phyloP scores from a whole-genome alignment of 192 early-diverging fungal species.

The Backusella psychrophila region DNA sequence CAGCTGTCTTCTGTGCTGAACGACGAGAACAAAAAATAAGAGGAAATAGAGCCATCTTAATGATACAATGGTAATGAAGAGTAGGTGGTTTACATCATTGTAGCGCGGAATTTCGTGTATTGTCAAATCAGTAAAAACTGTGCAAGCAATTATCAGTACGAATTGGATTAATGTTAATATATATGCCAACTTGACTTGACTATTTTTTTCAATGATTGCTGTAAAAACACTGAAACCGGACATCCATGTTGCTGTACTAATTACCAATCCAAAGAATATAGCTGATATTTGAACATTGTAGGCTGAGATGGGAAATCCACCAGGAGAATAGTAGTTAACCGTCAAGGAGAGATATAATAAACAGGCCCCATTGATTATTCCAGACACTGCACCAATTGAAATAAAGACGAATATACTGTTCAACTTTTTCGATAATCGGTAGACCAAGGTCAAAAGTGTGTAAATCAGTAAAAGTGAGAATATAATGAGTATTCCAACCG shows the following conservation, averaged over 20 bases:
- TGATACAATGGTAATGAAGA: no score
- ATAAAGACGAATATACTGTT: neutral
- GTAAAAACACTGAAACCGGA: neutral
- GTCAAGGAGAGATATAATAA: neutral
- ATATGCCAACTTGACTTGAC: no score
- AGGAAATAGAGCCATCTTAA: neutral
- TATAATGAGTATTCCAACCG: neutral
- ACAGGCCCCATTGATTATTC: neutral
- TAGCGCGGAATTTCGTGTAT: neutral
- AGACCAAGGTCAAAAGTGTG: neutral
- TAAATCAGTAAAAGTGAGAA: neutral
- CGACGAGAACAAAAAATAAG: neutral
- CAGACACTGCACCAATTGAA: neutral
- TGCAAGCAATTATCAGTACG: neutral
- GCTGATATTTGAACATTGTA: neutral
- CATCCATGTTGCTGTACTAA: neutral
- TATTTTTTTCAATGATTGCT: neutral
- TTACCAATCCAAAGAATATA: neutral
- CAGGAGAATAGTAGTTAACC: neutral
- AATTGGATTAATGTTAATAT: neutral
- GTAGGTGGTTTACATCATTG: no score
- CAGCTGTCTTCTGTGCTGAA: neutral
- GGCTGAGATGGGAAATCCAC: neutral
- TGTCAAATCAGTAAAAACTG: neutral
- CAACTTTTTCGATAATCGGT: neutral